Evolutionary conservation across 495 filamentous ascomycete species (phyloP).

Genomic region (Penicillium silybi): DNA sequence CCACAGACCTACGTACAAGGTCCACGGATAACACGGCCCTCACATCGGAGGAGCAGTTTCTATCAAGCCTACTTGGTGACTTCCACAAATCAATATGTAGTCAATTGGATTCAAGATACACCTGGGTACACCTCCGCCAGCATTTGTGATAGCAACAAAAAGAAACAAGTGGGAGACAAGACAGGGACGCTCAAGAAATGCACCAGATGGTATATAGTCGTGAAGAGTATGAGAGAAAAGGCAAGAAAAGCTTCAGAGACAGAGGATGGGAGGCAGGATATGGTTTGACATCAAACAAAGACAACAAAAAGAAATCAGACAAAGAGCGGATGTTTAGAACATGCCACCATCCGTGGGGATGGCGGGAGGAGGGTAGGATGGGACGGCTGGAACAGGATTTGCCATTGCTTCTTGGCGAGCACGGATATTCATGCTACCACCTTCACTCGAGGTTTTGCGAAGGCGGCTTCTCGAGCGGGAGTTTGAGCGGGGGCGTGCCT

Average conservation of each 20-base stretch:
- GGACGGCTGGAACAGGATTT: conserved; percentile 30
- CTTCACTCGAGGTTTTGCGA: conserved; percentile 51
- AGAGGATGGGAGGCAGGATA: background rate
- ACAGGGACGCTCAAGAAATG: conserved; percentile 19
- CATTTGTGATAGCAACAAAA: conserved; percentile 12
- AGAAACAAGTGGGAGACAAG: conserved; percentile 9
- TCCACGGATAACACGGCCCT: too few relatives aligned
- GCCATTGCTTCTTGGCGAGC: conserved; percentile 40
- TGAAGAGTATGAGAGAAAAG: conserved; percentile 14
- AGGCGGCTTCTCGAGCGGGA: conserved; percentile 43
- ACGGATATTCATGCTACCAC: conserved; percentile 38
- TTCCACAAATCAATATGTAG: conserved; percentile 4
- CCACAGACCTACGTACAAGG: too few relatives aligned
- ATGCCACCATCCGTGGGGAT: conserved; percentile 43
- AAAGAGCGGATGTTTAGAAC: conserved; percentile 28
- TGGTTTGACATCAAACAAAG: background rate
- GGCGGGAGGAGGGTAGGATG: conserved; percentile 35
- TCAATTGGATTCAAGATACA: conserved; percentile 11
- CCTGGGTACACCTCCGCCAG: conserved; percentile 14
- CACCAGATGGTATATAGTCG: conserved; percentile 27
- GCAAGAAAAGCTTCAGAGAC: conserved; percentile 18
- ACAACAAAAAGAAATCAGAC: conserved; percentile 1
- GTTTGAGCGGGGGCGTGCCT: conserved; percentile 42
- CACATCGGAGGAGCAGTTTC: background rate
- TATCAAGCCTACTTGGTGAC: too few relatives aligned